Conservation (phyloP, 495 filamentous ascomycete genomes). For the Penicillium ucsense region DNA sequence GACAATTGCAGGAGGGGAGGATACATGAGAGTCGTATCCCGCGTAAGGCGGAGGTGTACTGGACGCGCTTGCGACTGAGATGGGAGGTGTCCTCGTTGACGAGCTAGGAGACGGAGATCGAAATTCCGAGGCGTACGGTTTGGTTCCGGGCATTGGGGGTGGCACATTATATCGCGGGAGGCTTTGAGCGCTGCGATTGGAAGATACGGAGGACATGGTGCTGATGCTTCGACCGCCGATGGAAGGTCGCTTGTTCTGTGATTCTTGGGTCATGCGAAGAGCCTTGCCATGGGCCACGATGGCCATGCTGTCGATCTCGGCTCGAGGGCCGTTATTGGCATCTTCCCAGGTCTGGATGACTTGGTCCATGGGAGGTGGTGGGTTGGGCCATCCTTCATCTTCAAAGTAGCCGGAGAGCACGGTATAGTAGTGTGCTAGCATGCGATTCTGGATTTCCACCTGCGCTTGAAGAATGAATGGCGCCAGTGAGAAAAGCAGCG, state of each 20-base stretch:
- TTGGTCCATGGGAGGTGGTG: conserved; percentile 61
- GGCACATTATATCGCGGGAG: conserved; percentile 12
- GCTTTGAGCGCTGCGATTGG: conserved; percentile 2
- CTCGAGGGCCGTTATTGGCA: conserved; percentile 53
- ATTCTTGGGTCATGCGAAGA: conserved; percentile 43
- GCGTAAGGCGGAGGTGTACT: conserved; percentile 17
- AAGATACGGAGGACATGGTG: conserved; percentile 6
- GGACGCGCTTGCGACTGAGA: conserved; percentile 12
- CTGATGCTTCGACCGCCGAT: conserved; percentile 11
- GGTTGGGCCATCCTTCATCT: conserved; percentile 59
- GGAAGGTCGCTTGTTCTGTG: conserved; percentile 22
- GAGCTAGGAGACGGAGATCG: conserved; percentile 10
- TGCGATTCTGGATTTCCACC: conserved; percentile 71
- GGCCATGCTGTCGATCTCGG: conserved; percentile 63
- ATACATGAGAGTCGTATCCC: conserved; percentile 10
- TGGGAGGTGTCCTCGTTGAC: conserved; percentile 11
- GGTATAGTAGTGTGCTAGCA: conserved; percentile 81
- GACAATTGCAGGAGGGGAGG: conserved; percentile 1
- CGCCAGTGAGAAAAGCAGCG: conserved; percentile 66
- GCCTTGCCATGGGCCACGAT: conserved; percentile 67
- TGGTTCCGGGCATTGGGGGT: conserved; percentile 12
- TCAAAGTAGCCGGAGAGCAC: conserved; percentile 68
- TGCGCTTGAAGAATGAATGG: conserved; percentile 67
- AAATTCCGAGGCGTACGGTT: conserved; percentile 6
- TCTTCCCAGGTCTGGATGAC: conserved; percentile 62